Evolutionary conservation across 345 rosid genomes (phyloP).

Genomic region (Aquilaria yunnanensis): DNA sequence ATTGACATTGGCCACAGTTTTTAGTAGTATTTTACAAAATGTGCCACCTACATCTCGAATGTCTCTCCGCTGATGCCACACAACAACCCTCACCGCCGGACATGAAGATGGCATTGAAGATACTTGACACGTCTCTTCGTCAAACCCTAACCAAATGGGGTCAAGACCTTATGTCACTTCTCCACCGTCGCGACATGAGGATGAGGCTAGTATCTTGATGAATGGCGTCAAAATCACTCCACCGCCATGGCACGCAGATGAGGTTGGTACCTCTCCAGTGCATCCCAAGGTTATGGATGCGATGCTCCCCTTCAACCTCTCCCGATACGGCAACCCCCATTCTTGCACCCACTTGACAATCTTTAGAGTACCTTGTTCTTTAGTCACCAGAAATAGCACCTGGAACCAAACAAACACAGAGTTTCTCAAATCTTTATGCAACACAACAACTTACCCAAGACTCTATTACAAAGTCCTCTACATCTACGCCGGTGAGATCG

Average conservation of each 20-base stretch:
- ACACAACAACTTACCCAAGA: slow-evolving; percentile 28
- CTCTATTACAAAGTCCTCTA: slow-evolving; percentile 34
- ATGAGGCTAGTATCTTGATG: slow-evolving; percentile 23
- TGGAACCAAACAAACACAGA: slow-evolving; percentile 18
- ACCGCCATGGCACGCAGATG: slow-evolving; percentile 56
- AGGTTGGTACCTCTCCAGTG: slow-evolving; percentile 79
- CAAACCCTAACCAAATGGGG: slow-evolving; percentile 8
- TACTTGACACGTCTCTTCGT: slow-evolving; percentile 9
- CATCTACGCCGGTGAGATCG: slow-evolving; percentile 22
- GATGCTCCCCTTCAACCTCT: slow-evolving; percentile 65
- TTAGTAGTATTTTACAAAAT: too few species aligned
- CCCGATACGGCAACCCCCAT: slow-evolving; percentile 86
- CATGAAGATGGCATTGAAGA: too few species aligned
- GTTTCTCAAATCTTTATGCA: slow-evolving; percentile 40
- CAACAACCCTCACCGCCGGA: too few species aligned
- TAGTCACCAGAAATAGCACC: slow-evolving; percentile 8
- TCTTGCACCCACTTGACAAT: slow-evolving; percentile 49
- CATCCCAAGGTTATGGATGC: slow-evolving; percentile 88
- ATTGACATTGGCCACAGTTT: too few species aligned
- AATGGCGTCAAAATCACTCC: slow-evolving; percentile 56
- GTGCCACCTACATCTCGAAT: too few species aligned
- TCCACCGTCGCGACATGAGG: slow-evolving; percentile 21
- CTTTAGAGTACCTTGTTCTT: slow-evolving; percentile 8
- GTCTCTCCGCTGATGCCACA: too few species aligned
- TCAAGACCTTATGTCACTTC: slow-evolving; percentile 8